phyloP scores from a whole-genome alignment of 2,329 filamentous ascomycete species.

The Arthroderma uncinatum region DNA sequence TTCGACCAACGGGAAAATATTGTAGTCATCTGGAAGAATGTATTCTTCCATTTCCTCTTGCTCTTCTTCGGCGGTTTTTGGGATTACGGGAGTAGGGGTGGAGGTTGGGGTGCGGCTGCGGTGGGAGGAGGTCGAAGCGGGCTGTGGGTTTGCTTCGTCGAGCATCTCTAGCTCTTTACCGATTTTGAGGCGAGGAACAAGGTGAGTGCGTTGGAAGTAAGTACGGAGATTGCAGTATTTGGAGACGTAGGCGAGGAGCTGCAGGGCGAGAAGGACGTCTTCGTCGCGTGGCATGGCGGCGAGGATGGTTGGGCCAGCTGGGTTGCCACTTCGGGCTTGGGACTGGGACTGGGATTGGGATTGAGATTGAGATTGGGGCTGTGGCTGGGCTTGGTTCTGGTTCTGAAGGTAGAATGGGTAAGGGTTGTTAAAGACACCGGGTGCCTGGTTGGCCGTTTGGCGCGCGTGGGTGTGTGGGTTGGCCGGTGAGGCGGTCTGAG shows the following conservation, averaged over 20 bases:
- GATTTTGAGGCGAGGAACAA: slow-evolving; percentile 85
- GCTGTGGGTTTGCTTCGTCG: slow-evolving; percentile 52
- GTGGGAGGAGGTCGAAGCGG: slow-evolving; percentile 13
- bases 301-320: slow-evolving; percentile 58
- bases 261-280: slow-evolving; percentile 94
- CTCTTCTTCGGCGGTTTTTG: slow-evolving; percentile 21
- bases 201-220: slow-evolving; percentile 90
- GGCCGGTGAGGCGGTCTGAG: slow-evolving; percentile 54
- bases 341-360: neutral
- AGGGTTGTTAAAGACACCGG: slow-evolving; percentile 57
- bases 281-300: slow-evolving; percentile 93
- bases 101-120: neutral
- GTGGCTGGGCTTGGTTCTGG: neutral
- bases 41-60: slow-evolving; percentile 71
- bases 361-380: neutral
- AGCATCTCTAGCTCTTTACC: slow-evolving; percentile 71
- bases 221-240: slow-evolving; percentile 95
- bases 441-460: slow-evolving; percentile 50
- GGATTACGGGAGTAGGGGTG: neutral
- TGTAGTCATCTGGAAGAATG: slow-evolving; percentile 83
- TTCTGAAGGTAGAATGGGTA: slow-evolving; percentile 73
- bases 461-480: slow-evolving; percentile 64
- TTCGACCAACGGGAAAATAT: slow-evolving; percentile 95
- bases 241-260: slow-evolving; percentile 91
- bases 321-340: slow-evolving; percentile 33